These are phyloP conservation scores for Plenodomus biglobosus DNA, from an alignment of 2,329 filamentous ascomycete species.

Conservation along the genomic window DNA sequence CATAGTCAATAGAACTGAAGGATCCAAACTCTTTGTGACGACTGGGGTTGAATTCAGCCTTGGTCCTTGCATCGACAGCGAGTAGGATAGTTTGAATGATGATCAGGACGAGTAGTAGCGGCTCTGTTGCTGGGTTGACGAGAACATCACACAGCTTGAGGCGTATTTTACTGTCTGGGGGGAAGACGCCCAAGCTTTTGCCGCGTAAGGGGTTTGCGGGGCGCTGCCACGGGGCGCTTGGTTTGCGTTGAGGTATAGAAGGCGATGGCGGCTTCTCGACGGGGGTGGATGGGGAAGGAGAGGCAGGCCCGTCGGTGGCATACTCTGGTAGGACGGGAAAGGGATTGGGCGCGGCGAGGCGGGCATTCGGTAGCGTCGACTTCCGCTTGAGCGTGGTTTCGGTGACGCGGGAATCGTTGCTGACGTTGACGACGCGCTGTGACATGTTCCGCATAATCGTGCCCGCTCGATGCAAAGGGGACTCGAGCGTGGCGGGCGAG, in stretches of 20 bases:
- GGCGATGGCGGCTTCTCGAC: conserved; percentile 46
- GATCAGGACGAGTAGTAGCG: conserved; percentile 82
- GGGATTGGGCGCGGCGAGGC: conserved; percentile 55
- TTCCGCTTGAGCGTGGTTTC: conserved; percentile 69
- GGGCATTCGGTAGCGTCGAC: conserved; percentile 58
- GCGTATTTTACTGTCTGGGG: conserved; percentile 73
- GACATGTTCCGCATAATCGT: conserved; percentile 72
- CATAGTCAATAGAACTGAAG: conserved; percentile 75
- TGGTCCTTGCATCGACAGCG: conserved; percentile 75
- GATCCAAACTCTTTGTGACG: conserved; percentile 59
- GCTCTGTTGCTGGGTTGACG: conserved; percentile 84
- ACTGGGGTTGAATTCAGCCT: conserved; percentile 62
- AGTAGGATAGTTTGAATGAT: conserved; percentile 86
- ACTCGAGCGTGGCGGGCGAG: conserved; percentile 49
- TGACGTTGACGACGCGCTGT: conserved; percentile 95
- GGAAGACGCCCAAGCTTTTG: conserved; percentile 81
- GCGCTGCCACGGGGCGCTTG: conserved; percentile 48
- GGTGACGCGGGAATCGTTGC: conserved; percentile 82
- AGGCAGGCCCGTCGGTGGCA: conserved; percentile 47
- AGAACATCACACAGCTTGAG: conserved; percentile 77
- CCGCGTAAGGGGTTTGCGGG: conserved; percentile 78
- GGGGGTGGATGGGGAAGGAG: conserved; percentile 29
- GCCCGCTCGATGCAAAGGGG: conserved; percentile 52
- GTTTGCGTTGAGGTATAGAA: conserved; percentile 15
- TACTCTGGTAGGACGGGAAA: conserved; percentile 57